phyloP scores from a whole-genome alignment of 139 green algal species.

The Diplosphaera chodatii region DNA sequence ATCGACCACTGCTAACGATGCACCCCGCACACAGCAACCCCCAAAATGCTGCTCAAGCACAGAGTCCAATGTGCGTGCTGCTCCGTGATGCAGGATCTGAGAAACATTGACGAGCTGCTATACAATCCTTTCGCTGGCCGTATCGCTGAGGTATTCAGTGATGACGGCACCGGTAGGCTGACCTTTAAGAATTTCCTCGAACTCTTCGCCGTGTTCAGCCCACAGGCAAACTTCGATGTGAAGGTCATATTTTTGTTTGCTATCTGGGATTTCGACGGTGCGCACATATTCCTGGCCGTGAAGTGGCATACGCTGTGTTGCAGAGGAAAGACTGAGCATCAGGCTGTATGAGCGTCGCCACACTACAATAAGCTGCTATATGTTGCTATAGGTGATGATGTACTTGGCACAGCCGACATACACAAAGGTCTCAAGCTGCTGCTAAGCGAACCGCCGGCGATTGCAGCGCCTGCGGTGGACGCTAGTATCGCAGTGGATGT shows the following conservation, averaged over 20 bases:
- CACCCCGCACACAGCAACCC: no score
- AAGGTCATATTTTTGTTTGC: constrained; percentile 38
- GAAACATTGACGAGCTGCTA: constrained; percentile 23
- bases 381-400: constrained; percentile 23
- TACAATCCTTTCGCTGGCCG: constrained; percentile 30
- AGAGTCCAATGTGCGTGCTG: no score
- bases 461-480: no score
- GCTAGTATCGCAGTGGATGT: not conserved
- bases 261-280: constrained; percentile 42
- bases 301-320: no score
- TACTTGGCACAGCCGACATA: constrained; percentile 17
- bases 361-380: no score
- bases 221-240: constrained; percentile 18
- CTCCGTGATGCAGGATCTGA: constrained; percentile 29
- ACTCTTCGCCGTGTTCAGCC: constrained; percentile 30
- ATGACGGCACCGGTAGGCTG: constrained; percentile 26
- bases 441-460: not conserved
- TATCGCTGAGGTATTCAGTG: constrained; percentile 35
- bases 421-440: constrained; percentile 21
- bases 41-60: no score
- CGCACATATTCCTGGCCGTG: no score
- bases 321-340: no score
- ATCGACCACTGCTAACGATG: no score
- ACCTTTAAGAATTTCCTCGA: constrained; percentile 37
- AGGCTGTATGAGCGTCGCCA: no score